Conservation (phyloP, 1,139 yeast genomes). For the Blastobotrys raffinosifermentans region DNA sequence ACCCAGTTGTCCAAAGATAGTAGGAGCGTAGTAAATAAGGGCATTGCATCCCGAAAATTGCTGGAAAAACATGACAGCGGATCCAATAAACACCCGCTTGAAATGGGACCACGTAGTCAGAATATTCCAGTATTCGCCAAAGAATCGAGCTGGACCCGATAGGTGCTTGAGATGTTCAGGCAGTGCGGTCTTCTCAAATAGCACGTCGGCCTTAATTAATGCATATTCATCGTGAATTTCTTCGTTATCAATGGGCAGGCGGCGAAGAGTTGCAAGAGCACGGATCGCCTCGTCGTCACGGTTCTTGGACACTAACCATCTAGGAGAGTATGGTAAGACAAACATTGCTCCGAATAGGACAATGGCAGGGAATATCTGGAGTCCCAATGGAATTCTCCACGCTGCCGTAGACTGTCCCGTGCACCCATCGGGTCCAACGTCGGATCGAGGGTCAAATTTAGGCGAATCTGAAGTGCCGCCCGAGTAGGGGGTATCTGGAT, state of each 20-base stretch:
- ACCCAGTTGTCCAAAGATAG: conserved; percentile 47
- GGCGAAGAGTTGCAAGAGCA: conserved; percentile 3
- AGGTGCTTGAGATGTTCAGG: conserved; percentile 1
- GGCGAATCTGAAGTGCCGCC: conserved; percentile 14
- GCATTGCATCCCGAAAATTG: conserved; percentile 69
- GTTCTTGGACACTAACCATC: conserved; percentile 42
- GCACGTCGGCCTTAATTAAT: conserved; percentile 6
- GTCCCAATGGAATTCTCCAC: conserved; percentile 54
- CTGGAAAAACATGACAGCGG: conserved; percentile 45
- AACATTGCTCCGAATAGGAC: conserved; percentile 47
- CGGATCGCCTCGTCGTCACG: conserved; percentile 5
- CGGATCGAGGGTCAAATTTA: conserved; percentile 17
- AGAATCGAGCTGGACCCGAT: conserved; percentile 1
- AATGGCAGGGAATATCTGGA: conserved; percentile 42
- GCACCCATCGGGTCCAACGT: conserved; percentile 18
- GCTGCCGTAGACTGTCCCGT: conserved; percentile 36
- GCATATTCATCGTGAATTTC: conserved; percentile 5
- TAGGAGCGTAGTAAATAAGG: conserved; percentile 60
- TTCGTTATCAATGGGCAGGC: conserved; percentile 3
- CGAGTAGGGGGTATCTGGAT: conserved; percentile 15
- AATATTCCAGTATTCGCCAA: conserved; percentile 5
- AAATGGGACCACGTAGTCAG: conserved; percentile 6
- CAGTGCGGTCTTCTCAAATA: conserved; percentile 2
- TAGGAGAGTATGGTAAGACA: conserved; percentile 73
- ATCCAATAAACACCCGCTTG: conserved; percentile 13